Percentiles rank a stretch among this genome's conserved stretches.
Conservation (phyloP, 106 monocot species). For the Dendrobium officinale region DNA sequence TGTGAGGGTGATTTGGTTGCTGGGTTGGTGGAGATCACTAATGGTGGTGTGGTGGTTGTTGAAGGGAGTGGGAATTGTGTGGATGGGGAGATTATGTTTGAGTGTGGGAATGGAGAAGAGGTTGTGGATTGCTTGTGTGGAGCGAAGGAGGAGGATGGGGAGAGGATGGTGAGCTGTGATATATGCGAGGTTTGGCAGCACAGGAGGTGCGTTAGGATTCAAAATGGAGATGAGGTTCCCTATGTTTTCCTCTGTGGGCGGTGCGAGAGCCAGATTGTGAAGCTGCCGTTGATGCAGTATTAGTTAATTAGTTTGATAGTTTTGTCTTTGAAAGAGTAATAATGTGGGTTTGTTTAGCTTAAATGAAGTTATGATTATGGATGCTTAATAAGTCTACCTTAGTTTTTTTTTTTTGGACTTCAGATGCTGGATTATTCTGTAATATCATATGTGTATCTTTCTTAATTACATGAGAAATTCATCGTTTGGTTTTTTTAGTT, state of each 20-base stretch:
- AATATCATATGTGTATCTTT: no score
- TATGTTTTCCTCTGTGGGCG: conserved; percentile 53
- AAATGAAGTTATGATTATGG: no score
- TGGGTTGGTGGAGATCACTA: conserved; percentile 12
- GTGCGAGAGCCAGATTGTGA: conserved; percentile 54
- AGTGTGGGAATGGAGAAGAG: conserved; percentile 23
- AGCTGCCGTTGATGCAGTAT: conserved; percentile 41
- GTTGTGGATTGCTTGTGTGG: conserved; percentile 75
- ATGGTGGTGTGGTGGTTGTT: conserved; percentile 26
- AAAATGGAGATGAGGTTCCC: conserved; percentile 46
- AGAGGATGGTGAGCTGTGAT: conserved; percentile 71
- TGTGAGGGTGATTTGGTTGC: conserved; percentile 10
- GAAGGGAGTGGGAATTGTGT: conserved; percentile 15
- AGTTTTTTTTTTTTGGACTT: no score
- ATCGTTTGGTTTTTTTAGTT: no score
- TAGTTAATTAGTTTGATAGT: background rate
- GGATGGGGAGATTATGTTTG: conserved; percentile 22
- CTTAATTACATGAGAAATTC: no score
- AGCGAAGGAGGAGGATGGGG: conserved; percentile 75
- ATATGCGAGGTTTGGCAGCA: conserved; percentile 90
- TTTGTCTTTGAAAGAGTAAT: background rate
- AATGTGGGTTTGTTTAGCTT: no score
- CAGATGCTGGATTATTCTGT: no score
- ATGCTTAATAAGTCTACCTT: no score
- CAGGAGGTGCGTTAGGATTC: conserved; percentile 51